Evolutionary conservation across 805 yeast genomes (phyloP), one percentile per base, ranked within the genome.

Genomic region (Schwanniomyces polymorphus): DNA sequence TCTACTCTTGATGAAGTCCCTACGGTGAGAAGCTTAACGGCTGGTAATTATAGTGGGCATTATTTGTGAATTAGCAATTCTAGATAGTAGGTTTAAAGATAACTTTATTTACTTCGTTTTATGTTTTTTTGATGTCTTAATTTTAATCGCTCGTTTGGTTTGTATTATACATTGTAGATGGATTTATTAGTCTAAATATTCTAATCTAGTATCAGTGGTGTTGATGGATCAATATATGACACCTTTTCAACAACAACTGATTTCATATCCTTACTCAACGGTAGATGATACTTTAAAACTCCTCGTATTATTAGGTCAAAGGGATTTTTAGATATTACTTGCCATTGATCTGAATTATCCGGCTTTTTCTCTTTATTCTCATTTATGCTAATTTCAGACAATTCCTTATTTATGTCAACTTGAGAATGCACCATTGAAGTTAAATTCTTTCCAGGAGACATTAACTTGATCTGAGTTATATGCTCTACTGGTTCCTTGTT

Each of bases 241-340:
- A 78, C 72, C 55, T 81, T 81, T 49, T 83, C 84, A 8, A 88
- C 82, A 2, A 84, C 81, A 3, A 85, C 77, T 0, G 86, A 78
- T 57, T 80, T 78, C 41, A 73, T 74, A 7, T 76, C 71, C 42
- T 60, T 58, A 31, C 64, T 58, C 52, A 91, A 73, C 1, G 96
- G 94, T 44, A 91, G 72, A 42, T 79, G 80, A 65, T 92, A 92
- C 58, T 80, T 82, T 61, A 92, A 75, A 18, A 85, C 82, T 1
- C 98, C 98, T 42, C 96, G 74, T 3, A 92, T 75, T 17, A 90
- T 86, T 54, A 92, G 70, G 50, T 90, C 97, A 63, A 91, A 92
- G 10, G 96, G 96, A 59, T 88, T 80, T 50, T 81, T 79, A 9
- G 86, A 82, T 10, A 92, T 80, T 10, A 74, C 72, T 43, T 80